These are phyloP conservation scores for Zymoseptoria brevis DNA, from an alignment of 2,329 filamentous ascomycete genomes.

Conservation along the genomic window DNA sequence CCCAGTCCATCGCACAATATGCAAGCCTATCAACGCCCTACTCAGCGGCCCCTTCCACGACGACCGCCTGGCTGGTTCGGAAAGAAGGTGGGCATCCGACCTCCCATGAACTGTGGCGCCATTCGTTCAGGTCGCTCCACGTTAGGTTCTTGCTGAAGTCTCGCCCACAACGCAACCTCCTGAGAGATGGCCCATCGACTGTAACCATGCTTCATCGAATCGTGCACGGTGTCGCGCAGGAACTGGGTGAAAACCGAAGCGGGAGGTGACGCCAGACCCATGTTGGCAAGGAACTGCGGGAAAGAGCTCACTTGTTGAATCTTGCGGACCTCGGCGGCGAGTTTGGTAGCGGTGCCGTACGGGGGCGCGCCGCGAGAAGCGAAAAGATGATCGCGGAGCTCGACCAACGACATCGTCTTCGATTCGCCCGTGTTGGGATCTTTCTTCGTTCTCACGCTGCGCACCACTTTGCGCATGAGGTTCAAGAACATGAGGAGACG, in stretches of 20 bases:
- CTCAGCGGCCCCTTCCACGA: background rate
- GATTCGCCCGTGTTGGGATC: background rate
- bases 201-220: constrained; percentile 15
- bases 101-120: background rate
- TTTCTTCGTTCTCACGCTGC: background rate
- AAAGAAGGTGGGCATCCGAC: constrained; percentile 9
- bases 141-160: constrained; percentile 10
- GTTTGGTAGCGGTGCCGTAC: constrained; percentile 11
- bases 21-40: background rate
- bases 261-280: constrained; percentile 9
- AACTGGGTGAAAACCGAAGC: constrained; percentile 10
- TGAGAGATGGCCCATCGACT: constrained; percentile 14
- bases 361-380: constrained; percentile 16
- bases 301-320: constrained; percentile 17
- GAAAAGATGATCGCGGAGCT: constrained; percentile 15
- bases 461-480: constrained; percentile 16
- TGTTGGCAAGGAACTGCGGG: constrained; percentile 11
- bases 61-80: constrained; percentile 1
- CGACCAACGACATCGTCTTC: constrained; percentile 6
- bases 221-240: constrained; percentile 10
- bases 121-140: constrained; percentile 11
- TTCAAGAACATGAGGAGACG: constrained; percentile 19
- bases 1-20: background rate
- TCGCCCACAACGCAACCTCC: constrained; percentile 12
- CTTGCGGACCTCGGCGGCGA: constrained; percentile 12